Base-by-base conservation (phyloP, 2,329 filamentous ascomycete species). In the Colletotrichum gloeosporioides region DNA sequence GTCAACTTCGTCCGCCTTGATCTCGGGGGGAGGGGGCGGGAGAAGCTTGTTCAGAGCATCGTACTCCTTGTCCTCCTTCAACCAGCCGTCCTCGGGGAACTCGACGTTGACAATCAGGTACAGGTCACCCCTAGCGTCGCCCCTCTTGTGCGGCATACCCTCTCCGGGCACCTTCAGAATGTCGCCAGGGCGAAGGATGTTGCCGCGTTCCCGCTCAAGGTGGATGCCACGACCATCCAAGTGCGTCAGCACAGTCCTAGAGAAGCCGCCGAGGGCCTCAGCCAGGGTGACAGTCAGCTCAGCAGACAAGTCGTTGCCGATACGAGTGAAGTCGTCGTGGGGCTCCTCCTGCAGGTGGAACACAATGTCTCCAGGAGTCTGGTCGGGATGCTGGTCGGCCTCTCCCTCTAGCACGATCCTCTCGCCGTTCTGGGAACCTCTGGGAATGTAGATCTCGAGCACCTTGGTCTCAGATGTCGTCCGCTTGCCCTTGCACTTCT, bases 401-500 rank as follows among this genome's bases (percentile, higher is more conserved):
- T 99, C 97, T 76, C 96, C 96, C 83, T 98, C 94, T 6, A 99
- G 89, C 12, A 96, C 92, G 81, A 99, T 98, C 79, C 93, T 93
- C 82, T 99, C 96, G 78, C 96, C 96, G 84, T 98, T 93, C 88
- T 92, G 92, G 53, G 94, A 94, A 63, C 96, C 96, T 69, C 95
- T 92, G 12, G 96, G 96, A 76, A 99, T 98, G 87, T 99, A 99
- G 69, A 99, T 93, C 87, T 99, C 97, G 77, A 99, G 89, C 5
- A 96, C 95, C 88, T 99, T 99, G 86, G 95, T 97, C 86, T 97
- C 95, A 81, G 96, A 94, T 61, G 93, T 92, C 16, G 95, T 96
- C 78, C 95, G 92, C 85, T 95, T 95, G 82, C 97, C 97, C 87
- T 99, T 99, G 92, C 97, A 99, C 89, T 97, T 98, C 90, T 98